A percentile compares a stretch with the other conserved stretches of the same genome.
phyloP scores from a whole-genome alignment of 2,329 filamentous ascomycete genomes.

The Salinomyces thailandicus region DNA sequence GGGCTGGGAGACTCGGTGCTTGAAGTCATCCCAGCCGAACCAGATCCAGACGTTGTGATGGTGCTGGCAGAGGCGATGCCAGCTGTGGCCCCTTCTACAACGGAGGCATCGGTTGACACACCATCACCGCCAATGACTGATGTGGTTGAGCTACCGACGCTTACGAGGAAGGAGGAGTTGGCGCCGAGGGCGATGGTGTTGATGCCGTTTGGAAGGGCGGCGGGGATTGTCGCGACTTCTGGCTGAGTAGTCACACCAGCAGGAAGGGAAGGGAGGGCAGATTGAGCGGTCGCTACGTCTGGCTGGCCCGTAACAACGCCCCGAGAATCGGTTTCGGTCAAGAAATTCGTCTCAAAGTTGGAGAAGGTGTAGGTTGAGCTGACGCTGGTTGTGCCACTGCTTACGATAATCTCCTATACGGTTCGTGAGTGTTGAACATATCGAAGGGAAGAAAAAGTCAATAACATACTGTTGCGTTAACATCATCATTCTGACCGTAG shows the following conservation, averaged over 20 bases:
- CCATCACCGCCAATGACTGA: conserved; percentile 21
- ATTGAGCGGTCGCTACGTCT: conserved; percentile 28
- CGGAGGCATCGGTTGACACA: conserved; percentile 8
- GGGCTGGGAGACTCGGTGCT: conserved; percentile 1
- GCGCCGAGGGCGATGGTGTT: conserved; percentile 18
- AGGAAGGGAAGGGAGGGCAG: conserved; percentile 20
- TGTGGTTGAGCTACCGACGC: conserved; percentile 23
- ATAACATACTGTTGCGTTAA: too few relatives aligned
- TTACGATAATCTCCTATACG: conserved; percentile 8
- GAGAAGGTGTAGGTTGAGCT: conserved; percentile 25
- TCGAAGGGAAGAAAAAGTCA: too few relatives aligned
- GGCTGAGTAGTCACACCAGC: conserved; percentile 28
- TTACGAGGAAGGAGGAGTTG: conserved; percentile 22
- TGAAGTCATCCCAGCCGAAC: conserved; percentile 15
- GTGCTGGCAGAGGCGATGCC: conserved; percentile 8
- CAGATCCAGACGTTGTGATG: conserved; percentile 6
- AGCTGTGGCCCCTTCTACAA: conserved; percentile 7
- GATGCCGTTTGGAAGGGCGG: conserved; percentile 28
- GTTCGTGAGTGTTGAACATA: too few relatives aligned
- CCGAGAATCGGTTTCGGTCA: conserved; percentile 38
- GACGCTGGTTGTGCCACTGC: conserved; percentile 9
- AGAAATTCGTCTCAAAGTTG: conserved; percentile 36
- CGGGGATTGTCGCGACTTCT: conserved; percentile 32
- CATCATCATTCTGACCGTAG: conserved; percentile 26
- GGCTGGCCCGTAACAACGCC: conserved; percentile 43